Percentiles rank a stretch among this genome's conserved stretches.
These are phyloP conservation scores for Cadophora gregata DNA, from an alignment of 2,329 filamentous ascomycete species.

Conservation along the genomic window DNA sequence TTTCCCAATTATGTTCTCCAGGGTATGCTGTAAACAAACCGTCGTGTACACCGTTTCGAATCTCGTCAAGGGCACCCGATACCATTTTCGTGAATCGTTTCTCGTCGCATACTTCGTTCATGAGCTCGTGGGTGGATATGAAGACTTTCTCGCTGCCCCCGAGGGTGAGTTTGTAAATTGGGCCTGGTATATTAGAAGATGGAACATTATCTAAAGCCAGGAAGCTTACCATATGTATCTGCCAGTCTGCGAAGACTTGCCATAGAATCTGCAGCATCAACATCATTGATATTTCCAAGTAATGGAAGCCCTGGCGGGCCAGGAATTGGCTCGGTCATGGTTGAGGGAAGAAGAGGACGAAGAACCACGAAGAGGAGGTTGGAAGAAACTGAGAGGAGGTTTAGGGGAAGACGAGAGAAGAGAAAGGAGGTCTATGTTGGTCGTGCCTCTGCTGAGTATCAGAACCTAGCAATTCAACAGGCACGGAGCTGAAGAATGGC, in stretches of 20 bases:
- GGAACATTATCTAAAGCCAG: neutral
- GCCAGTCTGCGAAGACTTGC: conserved; percentile 62
- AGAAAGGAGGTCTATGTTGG: neutral
- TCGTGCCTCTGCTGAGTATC: neutral
- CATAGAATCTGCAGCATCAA: conserved; percentile 63
- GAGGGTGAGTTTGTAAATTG: conserved; percentile 60
- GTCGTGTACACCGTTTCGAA: conserved; percentile 59
- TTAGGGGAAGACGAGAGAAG: neutral
- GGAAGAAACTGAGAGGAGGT: neutral
- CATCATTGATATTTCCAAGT: conserved; percentile 56
- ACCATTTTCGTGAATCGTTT: conserved; percentile 68
- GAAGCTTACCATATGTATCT: conserved; percentile 64
- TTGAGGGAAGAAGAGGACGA: neutral
- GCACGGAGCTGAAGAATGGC: neutral
- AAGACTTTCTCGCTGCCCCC: conserved; percentile 55
- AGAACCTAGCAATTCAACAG: neutral
- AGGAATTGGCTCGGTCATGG: conserved; percentile 30
- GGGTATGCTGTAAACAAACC: conserved; percentile 66
- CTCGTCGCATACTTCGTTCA: conserved; percentile 70
- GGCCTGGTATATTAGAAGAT: conserved; percentile 34
- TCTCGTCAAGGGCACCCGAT: conserved; percentile 54
- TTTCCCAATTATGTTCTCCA: conserved; percentile 67
- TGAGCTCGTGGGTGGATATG: conserved; percentile 58
- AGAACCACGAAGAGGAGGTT: neutral
- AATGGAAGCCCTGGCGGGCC: conserved; percentile 32